Base-by-base conservation (phyloP, 345 rosid genomes). In the Sisymbrium irio region DNA sequence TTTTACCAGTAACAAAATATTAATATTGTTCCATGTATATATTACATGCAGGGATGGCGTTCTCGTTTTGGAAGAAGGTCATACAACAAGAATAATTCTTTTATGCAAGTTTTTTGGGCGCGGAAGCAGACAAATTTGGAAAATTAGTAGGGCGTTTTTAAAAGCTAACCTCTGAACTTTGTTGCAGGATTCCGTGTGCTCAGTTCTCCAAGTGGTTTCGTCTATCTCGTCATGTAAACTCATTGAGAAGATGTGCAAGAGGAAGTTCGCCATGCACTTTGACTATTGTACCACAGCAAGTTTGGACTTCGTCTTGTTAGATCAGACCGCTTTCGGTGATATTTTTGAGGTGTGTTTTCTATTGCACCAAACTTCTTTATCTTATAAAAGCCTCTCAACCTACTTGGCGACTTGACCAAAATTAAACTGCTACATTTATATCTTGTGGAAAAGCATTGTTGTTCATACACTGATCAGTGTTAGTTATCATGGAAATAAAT, bases 41-140 rank as follows among this genome's bases (percentile, higher is more conserved):
- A 87, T 90, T 85, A 87, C 81, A 83, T 92, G 98, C 98, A 95
- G 99, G 98, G 90, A 83, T 82, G 98, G 96, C 79, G 96, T 89
- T 87, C 87, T 87, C 81, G 77, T 91, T 84, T 58, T 83, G 92
- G 97, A 87, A 83, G 95, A 82, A 75, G 97, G 84, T 90, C 96
- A 84, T 73, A 83, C 95, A 76, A 79, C 98, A 72, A 81, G 81
- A 83, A 76, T 86, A 88, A 85, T 88, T 86, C 85, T 95, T 87
- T 94, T 94, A 85, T 91, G 93, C 85, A 82, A 93, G 85, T 92
- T 92, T 87, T 85, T 79, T 87, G 86, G 98, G 84, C 87, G 98
- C 77, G 67, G 97, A 90, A 92, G 92, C 91, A 87, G 93, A 89
- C 84, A 84, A 81, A 85, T 81, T 82, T 87, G 87, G 96, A 84